Evolutionary conservation across 2,329 filamentous ascomycete genomes (phyloP).

Genomic region (Aspergillus tubingensis): DNA sequence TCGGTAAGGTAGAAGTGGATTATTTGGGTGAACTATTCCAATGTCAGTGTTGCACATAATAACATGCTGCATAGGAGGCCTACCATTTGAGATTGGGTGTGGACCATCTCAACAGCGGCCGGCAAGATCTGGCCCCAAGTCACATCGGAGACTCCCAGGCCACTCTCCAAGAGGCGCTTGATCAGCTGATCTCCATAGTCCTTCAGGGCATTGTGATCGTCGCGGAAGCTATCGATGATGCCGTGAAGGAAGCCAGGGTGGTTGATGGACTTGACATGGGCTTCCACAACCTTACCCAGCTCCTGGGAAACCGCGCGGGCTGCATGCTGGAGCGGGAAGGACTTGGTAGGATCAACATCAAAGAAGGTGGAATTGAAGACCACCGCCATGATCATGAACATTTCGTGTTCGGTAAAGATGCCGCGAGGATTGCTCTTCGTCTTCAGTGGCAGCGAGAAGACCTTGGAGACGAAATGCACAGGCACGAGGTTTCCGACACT

Average conservation of each 20-base stretch:
- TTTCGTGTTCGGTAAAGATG: slow-evolving; percentile 58
- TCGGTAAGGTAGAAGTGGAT: slow-evolving; percentile 71
- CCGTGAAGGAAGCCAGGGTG: slow-evolving; percentile 58
- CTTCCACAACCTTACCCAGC: slow-evolving; percentile 63
- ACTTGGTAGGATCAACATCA: slow-evolving; percentile 66
- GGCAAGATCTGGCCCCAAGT: slow-evolving; percentile 72
- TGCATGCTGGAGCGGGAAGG: slow-evolving; percentile 63
- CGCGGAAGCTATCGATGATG: slow-evolving; percentile 49
- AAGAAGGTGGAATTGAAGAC: slow-evolving; percentile 68
- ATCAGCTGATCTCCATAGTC: slow-evolving; percentile 68
- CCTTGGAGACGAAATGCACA: slow-evolving; percentile 57
- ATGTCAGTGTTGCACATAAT: not conserved
- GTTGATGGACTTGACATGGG: slow-evolving; percentile 64
- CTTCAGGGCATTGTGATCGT: slow-evolving; percentile 59
- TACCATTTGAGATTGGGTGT: slow-evolving; percentile 69
- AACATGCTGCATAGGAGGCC: slow-evolving; percentile 32
- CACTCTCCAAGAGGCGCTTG: slow-evolving; percentile 64
- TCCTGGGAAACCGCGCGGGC: slow-evolving; percentile 59
- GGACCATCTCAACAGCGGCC: slow-evolving; percentile 65
- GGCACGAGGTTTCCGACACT: slow-evolving; percentile 56
- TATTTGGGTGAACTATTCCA: slow-evolving; percentile 64
- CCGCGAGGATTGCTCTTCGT: slow-evolving; percentile 53
- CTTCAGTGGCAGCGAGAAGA: slow-evolving; percentile 60
- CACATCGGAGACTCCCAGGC: slow-evolving; percentile 65
- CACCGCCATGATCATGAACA: slow-evolving; percentile 63